Base-by-base conservation (phyloP, 768 basidiomycete species). In the Mycena vitilis region DNA sequence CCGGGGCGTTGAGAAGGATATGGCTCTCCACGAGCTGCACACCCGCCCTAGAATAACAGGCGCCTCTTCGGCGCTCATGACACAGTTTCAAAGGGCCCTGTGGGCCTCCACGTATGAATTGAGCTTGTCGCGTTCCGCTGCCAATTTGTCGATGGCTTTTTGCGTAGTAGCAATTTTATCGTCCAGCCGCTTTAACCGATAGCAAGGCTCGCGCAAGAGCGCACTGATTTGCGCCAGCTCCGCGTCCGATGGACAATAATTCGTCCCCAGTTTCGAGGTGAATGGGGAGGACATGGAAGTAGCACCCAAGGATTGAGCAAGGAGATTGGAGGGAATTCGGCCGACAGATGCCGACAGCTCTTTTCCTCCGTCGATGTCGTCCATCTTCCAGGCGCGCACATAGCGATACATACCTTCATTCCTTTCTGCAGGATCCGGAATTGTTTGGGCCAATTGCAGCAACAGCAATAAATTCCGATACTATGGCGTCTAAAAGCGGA, bases 11-110 rank as follows among this genome's bases (percentile, higher is more conserved):
- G 66, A 54, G 8, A 59, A 51, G 4, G 65, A 45, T 37, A 66
- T 37, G 12, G 70, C 61, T 38, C 78, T 71, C 79, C 78, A 80
- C 2, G 60, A 37, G 6, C 74, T 72, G 49, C 79, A 77, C n/a
- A 80, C 62, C 15, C 70, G 59, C 2, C 73, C 73, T 11, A 79
- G 52, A 20, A 79, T 51, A 15, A 80, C 45, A 1, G 78, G 78
- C 1, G 75, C 75, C 1, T 72, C 60, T 2, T 30, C 40, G 11
- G 65, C 55, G 20, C 74, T 66, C 18, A 75, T 77, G 11, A 69
- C 69, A 18, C 65, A 62, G 42, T 74, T 69, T 5, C 52, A n/a
- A n/a, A 80, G 70, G 3, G 75, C 70, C 18, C 42, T 68, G 56
- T 78, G 77, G 48, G 60, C 66, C 37, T 72, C 38, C 8, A 80